Percentiles rank a stretch among this genome's conserved stretches.
Evolutionary conservation across 2,329 filamentous ascomycete species (phyloP).

Genomic region (Thielaviopsis cerberus): DNA sequence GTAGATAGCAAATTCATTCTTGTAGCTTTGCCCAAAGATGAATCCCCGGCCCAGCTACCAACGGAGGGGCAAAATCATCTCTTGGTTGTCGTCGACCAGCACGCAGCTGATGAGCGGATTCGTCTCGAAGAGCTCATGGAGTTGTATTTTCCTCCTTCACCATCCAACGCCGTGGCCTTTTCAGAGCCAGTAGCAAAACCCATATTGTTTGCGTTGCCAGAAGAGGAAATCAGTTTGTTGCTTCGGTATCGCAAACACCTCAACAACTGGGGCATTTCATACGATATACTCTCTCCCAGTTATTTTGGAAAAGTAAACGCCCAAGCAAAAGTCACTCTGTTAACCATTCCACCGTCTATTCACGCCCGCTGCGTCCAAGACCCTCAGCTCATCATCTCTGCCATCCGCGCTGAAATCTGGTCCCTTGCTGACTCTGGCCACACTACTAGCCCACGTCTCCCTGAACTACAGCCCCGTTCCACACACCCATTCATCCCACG

Average conservation of each 20-base stretch:
- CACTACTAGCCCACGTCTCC: neutral
- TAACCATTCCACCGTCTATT: constrained; percentile 50
- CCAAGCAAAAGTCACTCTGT: constrained; percentile 27
- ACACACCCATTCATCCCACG: constrained; percentile 34
- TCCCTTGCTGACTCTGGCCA: constrained; percentile 31
- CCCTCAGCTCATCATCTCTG: constrained; percentile 50
- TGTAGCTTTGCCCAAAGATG: constrained; percentile 24
- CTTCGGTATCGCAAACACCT: constrained; percentile 37
- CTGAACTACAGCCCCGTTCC: neutral
- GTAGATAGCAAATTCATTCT: constrained; percentile 85
- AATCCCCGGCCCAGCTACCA: constrained; percentile 20
- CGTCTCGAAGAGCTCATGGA: constrained; percentile 56
- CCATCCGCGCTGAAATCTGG: constrained; percentile 63
- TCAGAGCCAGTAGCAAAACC: constrained; percentile 29
- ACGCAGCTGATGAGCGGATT: constrained; percentile 81
- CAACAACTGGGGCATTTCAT: constrained; percentile 54
- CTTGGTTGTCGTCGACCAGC: constrained; percentile 73
- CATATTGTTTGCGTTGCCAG: constrained; percentile 45
- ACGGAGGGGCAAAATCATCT: constrained; percentile 23
- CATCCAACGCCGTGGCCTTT: constrained; percentile 13
- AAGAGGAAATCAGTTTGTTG: constrained; percentile 42
- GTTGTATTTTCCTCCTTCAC: constrained; percentile 25
- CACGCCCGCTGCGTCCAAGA: constrained; percentile 56
- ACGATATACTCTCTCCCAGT: constrained; percentile 25
- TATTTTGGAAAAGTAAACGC: constrained; percentile 1